Conservation (phyloP, 2,329 filamentous ascomycete species). For the Periconia sp. region DNA sequence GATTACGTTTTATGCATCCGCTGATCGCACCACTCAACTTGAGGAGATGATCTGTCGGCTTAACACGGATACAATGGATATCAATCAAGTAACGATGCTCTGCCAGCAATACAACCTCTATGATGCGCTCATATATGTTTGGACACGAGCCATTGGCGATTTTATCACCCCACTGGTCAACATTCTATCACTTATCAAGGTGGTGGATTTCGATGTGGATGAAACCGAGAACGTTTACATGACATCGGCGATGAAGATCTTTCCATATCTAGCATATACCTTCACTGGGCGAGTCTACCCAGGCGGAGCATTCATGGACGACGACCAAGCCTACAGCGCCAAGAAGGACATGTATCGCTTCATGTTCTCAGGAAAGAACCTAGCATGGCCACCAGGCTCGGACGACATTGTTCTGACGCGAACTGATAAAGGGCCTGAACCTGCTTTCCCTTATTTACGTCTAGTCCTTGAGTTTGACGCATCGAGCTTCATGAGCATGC, state of each 20-base stretch:
- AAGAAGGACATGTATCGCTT: constrained; percentile 93
- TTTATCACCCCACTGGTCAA: constrained; percentile 91
- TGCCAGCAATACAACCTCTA: constrained; percentile 94
- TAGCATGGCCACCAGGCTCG: constrained; percentile 74
- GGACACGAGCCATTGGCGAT: constrained; percentile 88
- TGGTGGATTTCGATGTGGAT: constrained; percentile 63
- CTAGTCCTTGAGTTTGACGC: constrained; percentile 88
- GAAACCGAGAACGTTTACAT: constrained; percentile 66
- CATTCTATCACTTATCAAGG: constrained; percentile 68
- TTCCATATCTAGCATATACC: constrained; percentile 91
- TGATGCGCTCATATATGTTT: constrained; percentile 94
- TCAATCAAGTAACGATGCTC: constrained; percentile 88
- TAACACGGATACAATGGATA: constrained; percentile 87
- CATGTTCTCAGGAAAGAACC: constrained; percentile 82
- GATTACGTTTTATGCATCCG: constrained; percentile 78
- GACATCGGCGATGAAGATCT: constrained; percentile 85
- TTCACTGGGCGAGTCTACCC: constrained; percentile 93
- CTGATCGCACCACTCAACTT: constrained; percentile 75
- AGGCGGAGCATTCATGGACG: constrained; percentile 75
- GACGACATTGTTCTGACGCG: constrained; percentile 67
- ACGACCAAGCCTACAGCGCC: constrained; percentile 73
- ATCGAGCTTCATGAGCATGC: constrained; percentile 88
- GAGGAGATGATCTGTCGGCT: constrained; percentile 96
- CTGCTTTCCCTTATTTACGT: constrained; percentile 83
- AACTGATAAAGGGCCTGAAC: constrained; percentile 62